Evolutionary conservation across 495 filamentous ascomycete genomes (phyloP).

Genomic region (Penicillium fimorum): DNA sequence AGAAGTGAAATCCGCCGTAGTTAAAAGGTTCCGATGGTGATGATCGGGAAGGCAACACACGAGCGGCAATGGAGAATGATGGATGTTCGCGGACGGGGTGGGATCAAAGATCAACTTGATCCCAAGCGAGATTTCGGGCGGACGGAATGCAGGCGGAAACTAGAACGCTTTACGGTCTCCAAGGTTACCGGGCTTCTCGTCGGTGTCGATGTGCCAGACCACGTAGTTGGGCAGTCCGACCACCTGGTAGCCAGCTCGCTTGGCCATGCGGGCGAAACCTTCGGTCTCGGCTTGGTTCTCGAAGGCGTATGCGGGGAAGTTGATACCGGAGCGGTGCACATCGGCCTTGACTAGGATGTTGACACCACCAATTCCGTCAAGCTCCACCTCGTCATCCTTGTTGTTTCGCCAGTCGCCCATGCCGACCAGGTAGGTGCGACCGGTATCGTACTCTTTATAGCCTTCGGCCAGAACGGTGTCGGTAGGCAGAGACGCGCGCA

Average conservation of each 20-base stretch:
- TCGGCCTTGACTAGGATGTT: conserved; percentile 97
- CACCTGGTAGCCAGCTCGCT: conserved; percentile 91
- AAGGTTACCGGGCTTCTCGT: conserved; percentile 87
- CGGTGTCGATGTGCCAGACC: conserved; percentile 98
- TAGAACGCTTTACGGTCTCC: conserved; percentile 46
- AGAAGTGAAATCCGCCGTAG: conserved; percentile 15
- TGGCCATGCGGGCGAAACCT: conserved; percentile 98
- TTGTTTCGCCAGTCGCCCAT: conserved; percentile 91
- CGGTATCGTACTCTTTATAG: conserved; percentile 90
- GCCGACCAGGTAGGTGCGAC: conserved; percentile 77
- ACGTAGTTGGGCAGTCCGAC: conserved; percentile 94
- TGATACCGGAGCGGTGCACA: conserved; percentile 93
- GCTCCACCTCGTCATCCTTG: conserved; percentile 84
- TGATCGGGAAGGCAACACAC: not conserved
- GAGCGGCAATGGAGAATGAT: conserved; percentile 19
- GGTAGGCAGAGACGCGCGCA: conserved; percentile 69
- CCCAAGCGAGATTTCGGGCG: conserved; percentile 12
- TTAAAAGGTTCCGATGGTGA: not conserved
- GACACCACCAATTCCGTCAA: conserved; percentile 96
- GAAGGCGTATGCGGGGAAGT: conserved; percentile 95
- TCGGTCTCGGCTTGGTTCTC: conserved; percentile 99
- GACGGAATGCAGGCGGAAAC: conserved; percentile 8
- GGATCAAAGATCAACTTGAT: conserved; percentile 29
- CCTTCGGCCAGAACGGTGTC: conserved; percentile 87
- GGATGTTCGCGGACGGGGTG: conserved; percentile 17